These are phyloP conservation scores for Aspergillus sp. DNA, from an alignment of 2,329 filamentous ascomycete species.

Conservation along the genomic window DNA sequence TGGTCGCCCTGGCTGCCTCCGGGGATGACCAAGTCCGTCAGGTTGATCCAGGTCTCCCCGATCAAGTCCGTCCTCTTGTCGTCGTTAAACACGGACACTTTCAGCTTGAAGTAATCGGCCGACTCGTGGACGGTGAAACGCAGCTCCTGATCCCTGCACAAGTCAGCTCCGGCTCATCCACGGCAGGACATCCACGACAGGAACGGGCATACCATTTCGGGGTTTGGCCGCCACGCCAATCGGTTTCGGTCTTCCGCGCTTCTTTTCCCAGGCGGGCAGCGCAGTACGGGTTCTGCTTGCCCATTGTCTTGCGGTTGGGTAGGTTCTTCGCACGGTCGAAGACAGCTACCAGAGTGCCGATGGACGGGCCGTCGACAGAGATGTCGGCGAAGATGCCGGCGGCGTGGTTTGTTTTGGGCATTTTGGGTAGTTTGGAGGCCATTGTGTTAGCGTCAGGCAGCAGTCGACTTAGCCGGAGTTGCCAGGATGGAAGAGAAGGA, in stretches of 20 bases:
- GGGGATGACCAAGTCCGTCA: conserved; percentile 68
- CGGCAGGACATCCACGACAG: neutral
- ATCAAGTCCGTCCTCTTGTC: conserved; percentile 97
- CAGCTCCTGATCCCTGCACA: conserved; percentile 83
- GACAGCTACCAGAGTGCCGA: conserved; percentile 85
- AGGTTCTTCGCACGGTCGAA: conserved; percentile 94
- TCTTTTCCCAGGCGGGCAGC: conserved; percentile 90
- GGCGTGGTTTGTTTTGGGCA: conserved; percentile 61
- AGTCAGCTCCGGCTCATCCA: conserved; percentile 4
- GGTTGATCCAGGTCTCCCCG: conserved; percentile 82
- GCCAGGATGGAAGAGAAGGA: too few relatives aligned
- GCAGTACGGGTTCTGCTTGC: conserved; percentile 97
- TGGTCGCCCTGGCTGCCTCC: conserved; percentile 90
- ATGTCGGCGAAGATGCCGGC: conserved; percentile 92
- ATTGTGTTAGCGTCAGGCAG: too few relatives aligned
- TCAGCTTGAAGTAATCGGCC: conserved; percentile 89
- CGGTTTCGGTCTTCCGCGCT: conserved; percentile 92
- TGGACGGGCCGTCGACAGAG: conserved; percentile 82
- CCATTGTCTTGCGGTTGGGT: conserved; percentile 92
- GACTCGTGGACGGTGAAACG: conserved; percentile 95
- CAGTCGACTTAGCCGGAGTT: too few relatives aligned
- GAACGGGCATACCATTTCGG: conserved; percentile 66
- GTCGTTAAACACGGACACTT: conserved; percentile 94
- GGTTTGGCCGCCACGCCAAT: conserved; percentile 88
- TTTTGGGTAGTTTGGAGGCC: conserved; percentile 40